Evolutionary conservation across 2,329 filamentous ascomycete species (phyloP).

Genomic region (Neofusicoccum parvum): DNA sequence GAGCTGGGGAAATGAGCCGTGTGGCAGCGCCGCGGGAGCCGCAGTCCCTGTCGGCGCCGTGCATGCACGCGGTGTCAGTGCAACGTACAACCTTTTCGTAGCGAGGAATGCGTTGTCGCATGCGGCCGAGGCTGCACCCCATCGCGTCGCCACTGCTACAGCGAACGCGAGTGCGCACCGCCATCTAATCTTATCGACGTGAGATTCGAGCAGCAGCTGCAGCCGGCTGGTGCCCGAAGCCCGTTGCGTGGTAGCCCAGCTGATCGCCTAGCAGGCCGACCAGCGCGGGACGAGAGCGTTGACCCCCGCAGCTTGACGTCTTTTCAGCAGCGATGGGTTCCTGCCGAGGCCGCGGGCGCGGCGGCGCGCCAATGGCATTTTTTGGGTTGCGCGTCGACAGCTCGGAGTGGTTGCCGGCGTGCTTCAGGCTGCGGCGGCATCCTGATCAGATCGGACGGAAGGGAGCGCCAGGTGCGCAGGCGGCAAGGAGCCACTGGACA

Average conservation of each 20-base stretch:
- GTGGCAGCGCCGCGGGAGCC: no score
- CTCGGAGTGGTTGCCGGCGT: slow-evolving; percentile 7
- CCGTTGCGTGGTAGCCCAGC: neutral
- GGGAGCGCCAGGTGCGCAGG: neutral
- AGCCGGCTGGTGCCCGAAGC: neutral
- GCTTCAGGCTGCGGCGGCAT: slow-evolving; percentile 1
- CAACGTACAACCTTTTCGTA: neutral
- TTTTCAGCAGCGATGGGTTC: neutral
- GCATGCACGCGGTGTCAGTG: neutral
- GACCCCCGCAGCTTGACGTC: slow-evolving; percentile 4
- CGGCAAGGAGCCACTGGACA: slow-evolving; percentile 7
- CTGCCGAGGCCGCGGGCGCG: neutral
- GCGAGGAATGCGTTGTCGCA: slow-evolving; percentile 11
- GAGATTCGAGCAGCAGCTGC: neutral
- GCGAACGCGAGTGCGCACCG: neutral
- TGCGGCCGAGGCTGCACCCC: neutral
- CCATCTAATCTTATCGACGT: slow-evolving; percentile 5
- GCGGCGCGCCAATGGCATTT: neutral
- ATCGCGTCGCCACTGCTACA: neutral
- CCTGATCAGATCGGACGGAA: slow-evolving; percentile 11
- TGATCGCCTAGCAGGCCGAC: neutral
- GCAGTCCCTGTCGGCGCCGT: neutral
- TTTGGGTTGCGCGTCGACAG: neutral
- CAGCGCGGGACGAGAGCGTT: neutral
- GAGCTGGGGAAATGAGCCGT: neutral